Percentiles rank a stretch among this genome's conserved stretches.
Conservation (phyloP, 257 asterid species). For the Cinchona pubescens region DNA sequence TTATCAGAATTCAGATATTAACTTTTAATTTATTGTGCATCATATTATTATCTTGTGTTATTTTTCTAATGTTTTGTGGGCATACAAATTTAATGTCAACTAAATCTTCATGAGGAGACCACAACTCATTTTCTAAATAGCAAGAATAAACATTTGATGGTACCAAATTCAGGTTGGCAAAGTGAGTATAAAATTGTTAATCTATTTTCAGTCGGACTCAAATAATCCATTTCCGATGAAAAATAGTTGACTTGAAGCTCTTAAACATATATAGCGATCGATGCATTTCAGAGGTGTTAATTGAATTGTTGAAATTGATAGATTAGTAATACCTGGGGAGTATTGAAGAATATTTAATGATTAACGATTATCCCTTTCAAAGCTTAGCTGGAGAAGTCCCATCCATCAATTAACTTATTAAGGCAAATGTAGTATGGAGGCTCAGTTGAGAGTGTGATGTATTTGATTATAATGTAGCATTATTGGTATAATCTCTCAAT, state of each 20-base stretch:
- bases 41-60: too few relatives aligned
- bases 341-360: neutral
- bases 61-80: neutral
- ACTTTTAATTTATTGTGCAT: neutral
- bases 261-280: conserved; percentile 1
- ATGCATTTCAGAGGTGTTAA: neutral
- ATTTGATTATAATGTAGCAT: conserved; percentile 3
- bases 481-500: neutral
- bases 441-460: conserved; percentile 10
- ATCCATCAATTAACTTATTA: neutral
- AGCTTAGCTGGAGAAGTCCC: conserved; percentile 25
- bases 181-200: neutral
- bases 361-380: conserved; percentile 30
- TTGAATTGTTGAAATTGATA: neutral
- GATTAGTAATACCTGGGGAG: neutral
- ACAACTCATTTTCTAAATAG: neutral
- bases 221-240: neutral
- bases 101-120: neutral
- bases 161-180: neutral
- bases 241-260: conserved; percentile 2
- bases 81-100: neutral
- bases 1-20: too few relatives aligned
- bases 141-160: neutral
- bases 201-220: neutral
- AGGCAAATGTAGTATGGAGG: neutral